Conservation (phyloP, 352 stramenopile species). For the Vaucheria bursata region DNA sequence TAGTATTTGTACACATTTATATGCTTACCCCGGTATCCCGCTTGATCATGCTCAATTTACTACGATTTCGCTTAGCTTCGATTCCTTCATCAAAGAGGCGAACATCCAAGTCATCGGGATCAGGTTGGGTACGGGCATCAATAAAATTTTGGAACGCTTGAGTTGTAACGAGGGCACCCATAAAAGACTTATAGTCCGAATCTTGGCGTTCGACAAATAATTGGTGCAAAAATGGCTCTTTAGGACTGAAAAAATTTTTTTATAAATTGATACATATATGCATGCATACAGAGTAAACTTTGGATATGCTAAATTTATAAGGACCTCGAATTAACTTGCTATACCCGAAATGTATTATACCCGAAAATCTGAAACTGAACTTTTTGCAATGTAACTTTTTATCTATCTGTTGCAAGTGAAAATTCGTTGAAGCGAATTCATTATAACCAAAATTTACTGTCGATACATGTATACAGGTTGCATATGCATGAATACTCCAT, state of each 20-base stretch:
- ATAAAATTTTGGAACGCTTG: slow-evolving; percentile 48
- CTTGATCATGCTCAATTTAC: slow-evolving; percentile 34
- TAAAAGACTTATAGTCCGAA: background rate
- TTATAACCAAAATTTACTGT: no score
- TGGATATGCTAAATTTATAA: no score
- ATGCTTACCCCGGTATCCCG: slow-evolving; percentile 17
- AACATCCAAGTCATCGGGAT: slow-evolving; percentile 37
- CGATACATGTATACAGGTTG: no score
- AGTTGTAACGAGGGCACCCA: slow-evolving; percentile 1
- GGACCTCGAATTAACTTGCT: no score
- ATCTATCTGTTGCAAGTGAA: no score
- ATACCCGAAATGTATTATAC: no score
- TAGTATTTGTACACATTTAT: no score
- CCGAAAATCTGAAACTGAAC: no score
- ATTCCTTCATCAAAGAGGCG: slow-evolving; percentile 42
- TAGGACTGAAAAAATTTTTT: background rate
- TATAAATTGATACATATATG: background rate
- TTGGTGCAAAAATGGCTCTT: background rate
- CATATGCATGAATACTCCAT: no score
- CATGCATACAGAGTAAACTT: background rate
- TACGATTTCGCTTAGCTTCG: slow-evolving; percentile 39
- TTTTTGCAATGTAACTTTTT: no score
- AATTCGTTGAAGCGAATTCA: no score
- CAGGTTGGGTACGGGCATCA: slow-evolving; percentile 39
- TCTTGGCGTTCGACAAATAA: slow-evolving; percentile 1